These are phyloP conservation scores for Chlorella sp. DNA, from an alignment of 139 green algal species.

Conservation along the genomic window DNA sequence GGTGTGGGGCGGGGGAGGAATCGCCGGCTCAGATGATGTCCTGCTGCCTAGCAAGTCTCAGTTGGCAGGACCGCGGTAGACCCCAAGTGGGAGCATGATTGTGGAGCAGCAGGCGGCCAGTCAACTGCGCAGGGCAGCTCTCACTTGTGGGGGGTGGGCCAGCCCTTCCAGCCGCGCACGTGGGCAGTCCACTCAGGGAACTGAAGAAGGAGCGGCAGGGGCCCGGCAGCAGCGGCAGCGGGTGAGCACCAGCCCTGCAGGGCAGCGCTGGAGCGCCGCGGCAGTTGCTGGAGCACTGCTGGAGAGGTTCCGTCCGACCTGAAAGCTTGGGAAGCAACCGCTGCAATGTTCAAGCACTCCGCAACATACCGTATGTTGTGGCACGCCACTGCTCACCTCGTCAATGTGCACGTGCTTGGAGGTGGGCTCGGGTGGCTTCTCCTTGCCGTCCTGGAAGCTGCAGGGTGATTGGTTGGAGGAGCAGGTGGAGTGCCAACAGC, in stretches of 20 bases:
- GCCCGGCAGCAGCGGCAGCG: background rate
- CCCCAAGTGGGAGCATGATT: no score
- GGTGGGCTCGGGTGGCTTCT: background rate
- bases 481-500: no score
- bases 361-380: no score
- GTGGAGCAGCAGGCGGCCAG: background rate
- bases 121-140: no score
- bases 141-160: conserved; percentile 2
- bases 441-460: conserved; percentile 6
- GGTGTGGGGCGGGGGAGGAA: no score
- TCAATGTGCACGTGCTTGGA: conserved; percentile 6
- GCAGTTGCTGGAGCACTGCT: no score
- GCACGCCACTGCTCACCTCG: background rate
- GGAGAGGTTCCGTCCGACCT: no score
- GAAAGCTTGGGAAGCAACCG: no score
- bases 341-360: no score
- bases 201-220: background rate
- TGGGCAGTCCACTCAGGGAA: background rate
- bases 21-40: no score
- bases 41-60: no score
- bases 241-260: background rate
- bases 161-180: background rate
- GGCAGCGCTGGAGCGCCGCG: background rate
- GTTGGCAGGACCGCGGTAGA: no score
- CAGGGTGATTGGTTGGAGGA: background rate